Evolutionary conservation across 1,284 basidiomycete species (phyloP).

Genomic region (Tausonia pullulans): DNA sequence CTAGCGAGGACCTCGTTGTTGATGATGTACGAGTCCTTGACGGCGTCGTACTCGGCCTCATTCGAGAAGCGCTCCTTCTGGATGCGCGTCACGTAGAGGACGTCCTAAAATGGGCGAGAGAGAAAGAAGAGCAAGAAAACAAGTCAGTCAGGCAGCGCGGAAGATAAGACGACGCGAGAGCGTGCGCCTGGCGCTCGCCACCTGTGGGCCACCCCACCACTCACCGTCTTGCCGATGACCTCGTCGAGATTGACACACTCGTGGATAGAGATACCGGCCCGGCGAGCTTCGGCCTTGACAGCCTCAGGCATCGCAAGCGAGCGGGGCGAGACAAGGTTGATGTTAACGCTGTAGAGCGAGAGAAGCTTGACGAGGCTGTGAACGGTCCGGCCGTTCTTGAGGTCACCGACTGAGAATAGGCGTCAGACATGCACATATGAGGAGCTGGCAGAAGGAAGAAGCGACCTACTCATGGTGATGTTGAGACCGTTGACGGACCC

Average conservation of each 20-base stretch:
- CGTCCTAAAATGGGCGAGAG: slow-evolving; percentile 43
- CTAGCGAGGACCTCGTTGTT: slow-evolving; percentile 84
- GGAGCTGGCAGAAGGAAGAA: background rate
- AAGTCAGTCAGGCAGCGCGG: no score
- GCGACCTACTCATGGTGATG: slow-evolving; percentile 56
- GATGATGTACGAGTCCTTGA: slow-evolving; percentile 87
- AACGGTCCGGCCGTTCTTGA: slow-evolving; percentile 97
- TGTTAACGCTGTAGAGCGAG: slow-evolving; percentile 80
- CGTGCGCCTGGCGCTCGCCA: no score
- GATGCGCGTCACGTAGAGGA: slow-evolving; percentile 90
- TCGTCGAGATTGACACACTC: slow-evolving; percentile 80
- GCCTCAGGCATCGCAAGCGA: slow-evolving; percentile 83
- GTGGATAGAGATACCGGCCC: slow-evolving; percentile 65
- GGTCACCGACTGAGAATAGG: slow-evolving; percentile 58
- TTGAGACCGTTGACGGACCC: slow-evolving; percentile 96
- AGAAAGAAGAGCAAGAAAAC: background rate
- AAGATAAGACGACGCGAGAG: no score
- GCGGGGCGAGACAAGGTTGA: slow-evolving; percentile 91
- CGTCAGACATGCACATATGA: background rate
- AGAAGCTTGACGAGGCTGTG: slow-evolving; percentile 91
- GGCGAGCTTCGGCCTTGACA: slow-evolving; percentile 71
- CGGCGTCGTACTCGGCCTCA: slow-evolving; percentile 72
- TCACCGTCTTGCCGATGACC: slow-evolving; percentile 65
- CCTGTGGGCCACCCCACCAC: background rate
- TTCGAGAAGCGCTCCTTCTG: slow-evolving; percentile 89